Conservation (phyloP, 2,329 filamentous ascomycete species). For the Aspergillus novoparasiticus region DNA sequence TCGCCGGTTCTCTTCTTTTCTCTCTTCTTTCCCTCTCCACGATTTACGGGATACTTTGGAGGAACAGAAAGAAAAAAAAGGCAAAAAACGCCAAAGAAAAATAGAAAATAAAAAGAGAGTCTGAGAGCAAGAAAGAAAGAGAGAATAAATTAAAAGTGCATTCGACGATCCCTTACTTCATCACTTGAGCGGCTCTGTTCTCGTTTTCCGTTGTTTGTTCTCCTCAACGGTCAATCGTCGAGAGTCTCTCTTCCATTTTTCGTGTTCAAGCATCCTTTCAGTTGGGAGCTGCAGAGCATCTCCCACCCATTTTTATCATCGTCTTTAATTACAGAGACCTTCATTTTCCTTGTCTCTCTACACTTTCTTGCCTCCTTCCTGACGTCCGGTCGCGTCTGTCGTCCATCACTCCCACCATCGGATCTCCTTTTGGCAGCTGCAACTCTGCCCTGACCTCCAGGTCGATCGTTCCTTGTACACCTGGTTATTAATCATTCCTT, state of each 20-base stretch:
- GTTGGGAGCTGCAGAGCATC: conserved; percentile 43
- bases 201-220: conserved; percentile 16
- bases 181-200: conserved; percentile 15
- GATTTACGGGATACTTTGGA: conserved; percentile 27
- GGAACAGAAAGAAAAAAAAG: conserved; percentile 15
- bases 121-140: conserved; percentile 9
- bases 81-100: conserved; percentile 16
- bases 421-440: conserved; percentile 8
- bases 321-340: conserved; percentile 21
- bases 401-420: conserved; percentile 21
- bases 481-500: conserved; percentile 22
- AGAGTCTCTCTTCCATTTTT: conserved; percentile 15
- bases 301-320: conserved; percentile 25
- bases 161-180: conserved; percentile 13
- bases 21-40: conserved; percentile 30
- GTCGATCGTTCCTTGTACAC: conserved; percentile 21
- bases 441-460: conserved; percentile 17
- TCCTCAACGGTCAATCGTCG: conserved; percentile 10
- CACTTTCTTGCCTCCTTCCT: conserved; percentile 23
- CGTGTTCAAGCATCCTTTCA: conserved; percentile 25
- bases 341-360: conserved; percentile 20
- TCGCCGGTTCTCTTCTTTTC: conserved; percentile 17
- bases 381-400: conserved; percentile 28
- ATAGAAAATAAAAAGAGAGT: conserved; percentile 13
- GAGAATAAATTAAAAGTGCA: conserved; percentile 6